Conservation (phyloP, 352 stramenopile genomes). For the Phytophthora chlamydospora region DNA sequence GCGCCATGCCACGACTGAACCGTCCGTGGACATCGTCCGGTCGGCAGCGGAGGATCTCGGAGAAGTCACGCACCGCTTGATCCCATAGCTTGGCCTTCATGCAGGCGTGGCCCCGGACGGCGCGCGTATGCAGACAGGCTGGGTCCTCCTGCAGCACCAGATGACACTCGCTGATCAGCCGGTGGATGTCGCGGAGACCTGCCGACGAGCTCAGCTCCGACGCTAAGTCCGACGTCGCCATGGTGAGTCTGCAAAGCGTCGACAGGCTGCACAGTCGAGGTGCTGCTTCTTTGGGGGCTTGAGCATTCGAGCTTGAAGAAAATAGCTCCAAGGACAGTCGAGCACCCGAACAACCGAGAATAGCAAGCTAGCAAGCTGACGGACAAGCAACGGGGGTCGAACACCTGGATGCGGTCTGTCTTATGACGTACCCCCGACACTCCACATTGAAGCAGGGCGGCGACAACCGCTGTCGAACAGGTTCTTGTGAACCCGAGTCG, state of each 20-base stretch:
- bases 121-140: slow-evolving; percentile 61
- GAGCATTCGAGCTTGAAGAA: slow-evolving; percentile 8
- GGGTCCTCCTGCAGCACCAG: slow-evolving; percentile 45
- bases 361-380: slow-evolving; percentile 5
- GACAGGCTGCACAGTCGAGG: not conserved
- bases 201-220: slow-evolving; percentile 16
- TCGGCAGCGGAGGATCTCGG: slow-evolving; percentile 46
- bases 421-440: slow-evolving; percentile 20
- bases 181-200: slow-evolving; percentile 55
- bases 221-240: slow-evolving; percentile 1
- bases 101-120: slow-evolving; percentile 66
- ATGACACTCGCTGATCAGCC: slow-evolving; percentile 65
- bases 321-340: slow-evolving; percentile 7
- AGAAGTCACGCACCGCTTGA: slow-evolving; percentile 61
- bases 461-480: too few species aligned
- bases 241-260: not conserved
- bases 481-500: too few species aligned
- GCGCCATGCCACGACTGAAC: slow-evolving; percentile 78
- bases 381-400: not conserved
- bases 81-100: slow-evolving; percentile 79
- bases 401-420: slow-evolving; percentile 15
- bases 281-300: slow-evolving; percentile 4
- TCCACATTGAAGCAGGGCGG: too few species aligned
- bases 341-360: slow-evolving; percentile 17
- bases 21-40: slow-evolving; percentile 65